Base-by-base conservation (phyloP, 352 stramenopile species). In the Phytophthora syringae region DNA sequence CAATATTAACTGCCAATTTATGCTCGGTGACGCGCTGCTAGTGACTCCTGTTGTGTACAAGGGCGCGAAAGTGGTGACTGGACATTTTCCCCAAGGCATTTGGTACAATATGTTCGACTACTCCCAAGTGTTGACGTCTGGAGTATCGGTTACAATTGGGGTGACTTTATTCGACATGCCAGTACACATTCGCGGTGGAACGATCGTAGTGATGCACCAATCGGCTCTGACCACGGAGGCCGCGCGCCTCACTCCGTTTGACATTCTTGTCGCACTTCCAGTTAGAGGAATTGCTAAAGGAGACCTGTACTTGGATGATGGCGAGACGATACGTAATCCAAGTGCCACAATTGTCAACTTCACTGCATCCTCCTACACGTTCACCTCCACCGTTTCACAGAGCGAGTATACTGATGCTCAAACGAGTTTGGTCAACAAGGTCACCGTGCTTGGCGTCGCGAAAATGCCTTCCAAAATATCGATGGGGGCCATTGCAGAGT, bases 81-180 rank as follows among this genome's bases (percentile, higher is more conserved):
- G 76, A 4, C 88, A 87, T 63, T 67, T 78, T 7, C 80, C 77
- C 0, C 25, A 52, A 0, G 80, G 78, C 7, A 61, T 70, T 25
- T 92, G 82, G 80, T 92, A 82, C 61, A 69, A 88, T 54, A 56
- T 89, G 24, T 89, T 89, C 27, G 64, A 80, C 59, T 80, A 82
- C 62, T 71, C 80, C 1, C n/a, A 47, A 15, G 6, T 43, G 5
- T 43, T 43, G 37, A 43, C 37, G 37, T 43, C 37, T 43, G 37
- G 37, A 21, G 37, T 2, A 43, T 43, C 37, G 16, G 3, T 43
- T 2, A 43, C 37, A 16, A 22, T 43, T 7, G 37, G 37, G 1
- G 79, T 80, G 44, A 84, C 64, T 36, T 30, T 91, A 16, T 82
- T 83, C 43, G 78, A 86, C 32, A 86, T 89, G 74, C 80, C 76